phyloP scores from a whole-genome alignment of 2,329 filamentous ascomycete genomes.

The Pseudogymnoascus sp. region DNA sequence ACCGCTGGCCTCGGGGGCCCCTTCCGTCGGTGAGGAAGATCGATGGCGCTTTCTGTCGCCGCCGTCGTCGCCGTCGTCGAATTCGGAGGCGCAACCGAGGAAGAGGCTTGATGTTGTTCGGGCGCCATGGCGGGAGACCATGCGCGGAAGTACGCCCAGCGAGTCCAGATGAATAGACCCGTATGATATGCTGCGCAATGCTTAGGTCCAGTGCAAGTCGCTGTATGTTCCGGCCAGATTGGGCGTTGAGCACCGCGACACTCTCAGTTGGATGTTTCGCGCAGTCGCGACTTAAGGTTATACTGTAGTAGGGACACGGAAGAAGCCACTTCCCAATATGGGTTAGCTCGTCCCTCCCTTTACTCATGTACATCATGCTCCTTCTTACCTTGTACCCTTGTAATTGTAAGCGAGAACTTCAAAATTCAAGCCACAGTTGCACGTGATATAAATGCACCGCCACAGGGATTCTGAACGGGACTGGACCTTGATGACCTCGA shows the following conservation, averaged over 20 bases:
- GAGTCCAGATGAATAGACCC: not conserved
- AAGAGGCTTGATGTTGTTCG: slow-evolving; percentile 22
- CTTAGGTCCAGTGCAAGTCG: not conserved
- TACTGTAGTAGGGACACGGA: slow-evolving; percentile 5
- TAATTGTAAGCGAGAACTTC: not conserved
- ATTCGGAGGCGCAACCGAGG: slow-evolving; percentile 17
- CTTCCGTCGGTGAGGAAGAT: slow-evolving; percentile 20
- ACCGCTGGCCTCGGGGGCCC: slow-evolving; percentile 20
- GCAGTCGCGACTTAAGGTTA: slow-evolving; percentile 1
- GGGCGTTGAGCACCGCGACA: slow-evolving; percentile 3
- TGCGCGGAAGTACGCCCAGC: slow-evolving; percentile 1
- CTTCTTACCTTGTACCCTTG: not conserved
- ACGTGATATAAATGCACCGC: not conserved
- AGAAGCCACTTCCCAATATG: not conserved
- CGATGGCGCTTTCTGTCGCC: slow-evolving; percentile 14
- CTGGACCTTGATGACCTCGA: not conserved
- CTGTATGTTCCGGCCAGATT: slow-evolving; percentile 3
- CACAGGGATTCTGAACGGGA: not conserved
- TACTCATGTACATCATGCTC: not conserved
- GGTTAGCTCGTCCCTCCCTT: not conserved
- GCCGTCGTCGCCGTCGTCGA: slow-evolving; percentile 12
- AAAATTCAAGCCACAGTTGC: not conserved
- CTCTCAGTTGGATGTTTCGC: slow-evolving; percentile 5
- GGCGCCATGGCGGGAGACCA: slow-evolving; percentile 25
- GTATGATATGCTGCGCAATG: not conserved